A percentile compares a stretch with the other conserved stretches of the same genome.
phyloP scores from a whole-genome alignment of 2,329 filamentous ascomycete species.

The Fusarium sp. region DNA sequence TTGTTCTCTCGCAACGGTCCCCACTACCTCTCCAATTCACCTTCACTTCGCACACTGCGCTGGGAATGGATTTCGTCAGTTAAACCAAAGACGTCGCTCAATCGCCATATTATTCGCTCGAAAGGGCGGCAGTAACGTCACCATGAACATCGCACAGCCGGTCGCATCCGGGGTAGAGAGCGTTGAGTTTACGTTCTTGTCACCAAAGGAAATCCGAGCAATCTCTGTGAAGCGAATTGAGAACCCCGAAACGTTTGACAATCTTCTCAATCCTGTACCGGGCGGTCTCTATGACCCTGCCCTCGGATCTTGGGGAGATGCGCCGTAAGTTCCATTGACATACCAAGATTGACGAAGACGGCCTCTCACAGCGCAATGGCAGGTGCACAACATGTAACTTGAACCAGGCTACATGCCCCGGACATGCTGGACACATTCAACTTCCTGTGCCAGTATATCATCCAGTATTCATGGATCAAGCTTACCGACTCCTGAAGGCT shows the following conservation, averaged over 20 bases:
- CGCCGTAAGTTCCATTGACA: slow-evolving; percentile 65
- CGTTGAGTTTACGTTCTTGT: slow-evolving; percentile 90
- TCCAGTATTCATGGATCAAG: slow-evolving; percentile 94
- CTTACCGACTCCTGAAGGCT: slow-evolving; percentile 83
- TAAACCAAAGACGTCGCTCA: slow-evolving; percentile 39
- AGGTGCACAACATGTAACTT: slow-evolving; percentile 95
- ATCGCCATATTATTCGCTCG: slow-evolving; percentile 33
- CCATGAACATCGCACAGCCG: slow-evolving; percentile 81
- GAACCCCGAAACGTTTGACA: slow-evolving; percentile 94
- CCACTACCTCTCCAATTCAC: slow-evolving; percentile 34
- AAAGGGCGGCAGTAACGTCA: slow-evolving; percentile 37
- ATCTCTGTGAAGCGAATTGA: slow-evolving; percentile 95
- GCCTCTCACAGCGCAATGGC: slow-evolving; percentile 15
- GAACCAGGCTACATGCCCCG: slow-evolving; percentile 83
- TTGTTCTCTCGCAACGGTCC: slow-evolving; percentile 43
- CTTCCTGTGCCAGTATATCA: slow-evolving; percentile 94
- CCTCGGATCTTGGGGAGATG: slow-evolving; percentile 88
- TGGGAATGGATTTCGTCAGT: slow-evolving; percentile 38
- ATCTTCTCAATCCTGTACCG: slow-evolving; percentile 85
- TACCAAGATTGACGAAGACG: background rate
- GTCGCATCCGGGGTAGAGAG: slow-evolving; percentile 84
- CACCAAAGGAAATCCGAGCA: slow-evolving; percentile 82
- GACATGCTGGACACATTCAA: slow-evolving; percentile 95
- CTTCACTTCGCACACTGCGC: slow-evolving; percentile 31
- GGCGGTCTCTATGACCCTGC: slow-evolving; percentile 94